Conservation (phyloP, 2,329 filamentous ascomycete species). For the Beauveria sp. region DNA sequence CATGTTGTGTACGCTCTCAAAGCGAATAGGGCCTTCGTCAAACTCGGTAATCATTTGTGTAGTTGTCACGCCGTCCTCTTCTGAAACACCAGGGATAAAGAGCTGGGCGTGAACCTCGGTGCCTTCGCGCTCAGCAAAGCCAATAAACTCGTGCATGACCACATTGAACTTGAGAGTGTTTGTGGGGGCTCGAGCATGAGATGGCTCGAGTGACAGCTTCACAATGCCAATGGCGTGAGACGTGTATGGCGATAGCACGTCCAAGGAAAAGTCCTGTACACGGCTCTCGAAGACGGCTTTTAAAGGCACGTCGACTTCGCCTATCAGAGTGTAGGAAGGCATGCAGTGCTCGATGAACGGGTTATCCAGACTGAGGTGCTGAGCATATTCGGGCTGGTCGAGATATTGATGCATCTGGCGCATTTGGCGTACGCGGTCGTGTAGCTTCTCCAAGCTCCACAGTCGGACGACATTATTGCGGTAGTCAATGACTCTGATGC, state of each 20-base stretch:
- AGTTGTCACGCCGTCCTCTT: slow-evolving; percentile 85
- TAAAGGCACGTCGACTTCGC: slow-evolving; percentile 86
- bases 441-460: slow-evolving; percentile 91
- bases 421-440: slow-evolving; percentile 83
- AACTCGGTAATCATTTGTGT: slow-evolving; percentile 93
- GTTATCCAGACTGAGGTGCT: slow-evolving; percentile 87
- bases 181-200: slow-evolving; percentile 82
- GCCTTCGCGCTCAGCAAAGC: slow-evolving; percentile 91
- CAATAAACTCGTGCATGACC: slow-evolving; percentile 92
- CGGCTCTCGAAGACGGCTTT: slow-evolving; percentile 89
- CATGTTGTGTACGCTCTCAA: slow-evolving; percentile 98
- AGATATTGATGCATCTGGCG: slow-evolving; percentile 95
- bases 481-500: slow-evolving; percentile 85
- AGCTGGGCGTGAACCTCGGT: slow-evolving; percentile 93
- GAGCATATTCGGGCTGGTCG: slow-evolving; percentile 87
- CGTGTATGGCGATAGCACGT: slow-evolving; percentile 88
- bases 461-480: slow-evolving; percentile 77
- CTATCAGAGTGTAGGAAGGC: slow-evolving; percentile 85
- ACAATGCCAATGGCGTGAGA: slow-evolving; percentile 85
- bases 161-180: slow-evolving; percentile 97
- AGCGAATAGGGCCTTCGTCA: slow-evolving; percentile 84
- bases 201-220: slow-evolving; percentile 85
- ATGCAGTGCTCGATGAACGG: slow-evolving; percentile 88
- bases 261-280: slow-evolving; percentile 88
- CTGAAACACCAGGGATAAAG: slow-evolving; percentile 87